Evolutionary conservation across 495 filamentous ascomycete species (phyloP).

Genomic region (Parmelia sp.): DNA sequence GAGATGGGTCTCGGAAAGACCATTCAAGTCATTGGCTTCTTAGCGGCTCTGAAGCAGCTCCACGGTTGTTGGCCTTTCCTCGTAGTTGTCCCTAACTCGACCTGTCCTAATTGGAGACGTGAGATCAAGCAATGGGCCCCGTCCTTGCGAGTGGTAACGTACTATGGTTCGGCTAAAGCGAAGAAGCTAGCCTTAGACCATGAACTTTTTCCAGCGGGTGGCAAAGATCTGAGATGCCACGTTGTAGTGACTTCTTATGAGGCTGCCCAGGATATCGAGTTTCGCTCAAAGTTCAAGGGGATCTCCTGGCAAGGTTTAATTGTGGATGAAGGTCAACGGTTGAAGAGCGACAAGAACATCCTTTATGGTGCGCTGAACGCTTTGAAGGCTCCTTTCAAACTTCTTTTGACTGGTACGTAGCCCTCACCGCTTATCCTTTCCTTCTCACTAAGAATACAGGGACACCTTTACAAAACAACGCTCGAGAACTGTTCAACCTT

Average conservation of each 20-base stretch:
- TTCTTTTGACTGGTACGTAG: conserved; percentile 74
- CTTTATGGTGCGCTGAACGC: conserved; percentile 67
- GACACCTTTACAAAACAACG: conserved; percentile 93
- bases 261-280: conserved; percentile 63
- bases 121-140: conserved; percentile 96
- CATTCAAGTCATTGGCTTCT: conserved; percentile 80
- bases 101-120: conserved; percentile 92
- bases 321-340: conserved; percentile 91
- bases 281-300: conserved; percentile 52
- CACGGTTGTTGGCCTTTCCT: conserved; percentile 89
- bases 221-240: conserved; percentile 66
- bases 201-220: conserved; percentile 71
- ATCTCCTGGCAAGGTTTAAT: conserved; percentile 83
- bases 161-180: conserved; percentile 67
- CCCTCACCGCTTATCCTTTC: background rate
- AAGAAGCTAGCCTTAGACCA: conserved; percentile 65
- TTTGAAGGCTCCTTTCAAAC: conserved; percentile 69
- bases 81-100: conserved; percentile 88
- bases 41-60: conserved; percentile 70
- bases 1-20: conserved; percentile 99
- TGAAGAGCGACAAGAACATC: conserved; percentile 85
- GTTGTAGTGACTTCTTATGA: conserved; percentile 95
- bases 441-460: conserved; percentile 49
- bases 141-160: conserved; percentile 77
- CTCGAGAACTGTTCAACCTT: conserved; percentile 88